Base-by-base conservation (phyloP, 495 filamentous ascomycete species). In the Sordaria brevicollis region DNA sequence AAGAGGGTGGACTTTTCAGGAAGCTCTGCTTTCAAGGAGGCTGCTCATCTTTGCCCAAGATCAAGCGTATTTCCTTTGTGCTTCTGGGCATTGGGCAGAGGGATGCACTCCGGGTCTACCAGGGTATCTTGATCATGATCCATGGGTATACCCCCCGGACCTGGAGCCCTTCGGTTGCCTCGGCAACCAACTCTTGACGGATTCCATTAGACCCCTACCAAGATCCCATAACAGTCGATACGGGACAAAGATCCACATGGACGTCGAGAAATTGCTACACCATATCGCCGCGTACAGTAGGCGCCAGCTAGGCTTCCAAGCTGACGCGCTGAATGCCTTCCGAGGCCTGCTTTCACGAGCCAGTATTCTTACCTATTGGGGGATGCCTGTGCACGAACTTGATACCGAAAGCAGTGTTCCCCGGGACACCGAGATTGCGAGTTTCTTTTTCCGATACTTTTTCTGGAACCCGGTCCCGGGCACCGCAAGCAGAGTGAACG, bases 221-320 rank as follows among this genome's bases (percentile, higher is more conserved):
- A 37, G 10, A 13, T 13, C 10, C 0, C 15, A 5, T 39, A n/a
- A n/a, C 38, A 39, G 1, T 2, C 17, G 1, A 8, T 8, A 39
- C 38, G 38, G 38, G 5, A 2, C 2, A 0, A 5, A 8, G n/a
- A 5, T 39, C 38, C 1, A 39, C n/a, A 0, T n/a, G 2, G 0
- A 6, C 8, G 1, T 39, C 5, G 0, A 0, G 2, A 0, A 0
- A 15, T 17, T 39, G 0, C 1, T 39, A 0, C 0, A 0, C 1
- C 17, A 19, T 2, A 11, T 49, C 2, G 0, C 1, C 9, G 8
- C 1, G 0, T 49, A 21, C 21, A 21, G 0, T 5, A 2, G 1
- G 3, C 41, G 41, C 11, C 36, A 37, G 4, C 36, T 37, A 3
- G 15, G 36, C 36, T 37, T 37, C 10, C 36, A 37, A 37, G 36